Evolutionary conservation across 164 flowering plant genomes (phyloP).

Genomic region (Magnolia kwangsiensis): DNA sequence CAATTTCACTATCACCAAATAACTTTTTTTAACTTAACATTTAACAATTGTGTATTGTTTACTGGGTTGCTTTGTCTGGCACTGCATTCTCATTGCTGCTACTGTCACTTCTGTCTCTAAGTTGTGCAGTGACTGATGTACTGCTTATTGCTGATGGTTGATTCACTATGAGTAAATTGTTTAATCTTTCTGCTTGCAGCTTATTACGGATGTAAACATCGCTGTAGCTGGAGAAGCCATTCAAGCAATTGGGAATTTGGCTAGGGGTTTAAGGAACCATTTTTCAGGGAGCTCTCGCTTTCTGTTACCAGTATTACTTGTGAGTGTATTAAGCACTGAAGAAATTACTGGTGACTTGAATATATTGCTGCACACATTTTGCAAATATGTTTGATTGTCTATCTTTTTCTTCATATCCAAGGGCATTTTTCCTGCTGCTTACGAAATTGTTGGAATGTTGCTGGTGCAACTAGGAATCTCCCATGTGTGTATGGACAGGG

Average conservation of each 20-base stretch:
- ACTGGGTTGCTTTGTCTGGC: not conserved
- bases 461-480: too few relatives aligned
- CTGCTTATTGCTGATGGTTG: not conserved
- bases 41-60: not conserved
- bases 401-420: not conserved
- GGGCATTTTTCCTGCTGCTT: not conserved
- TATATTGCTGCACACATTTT: not conserved
- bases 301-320: conserved; percentile 83
- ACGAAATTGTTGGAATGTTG: not conserved
- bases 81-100: not conserved
- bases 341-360: not conserved
- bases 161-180: not conserved
- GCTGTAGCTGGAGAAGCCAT: conserved; percentile 98
- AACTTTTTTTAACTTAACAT: too few relatives aligned
- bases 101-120: not conserved
- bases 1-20: too few relatives aligned
- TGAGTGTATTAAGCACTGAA: conserved; percentile 33
- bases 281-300: conserved; percentile 84
- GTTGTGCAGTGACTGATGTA: not conserved
- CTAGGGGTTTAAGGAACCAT: conserved; percentile 75
- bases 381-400: not conserved
- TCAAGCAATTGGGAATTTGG: conserved; percentile 95
- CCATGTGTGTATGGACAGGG: too few relatives aligned
- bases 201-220: conserved; percentile 90
- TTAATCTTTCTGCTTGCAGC: conserved; percentile 44